phyloP scores from a whole-genome alignment of 257 asterid genomes.

The Oldenlandia corymbosa region DNA sequence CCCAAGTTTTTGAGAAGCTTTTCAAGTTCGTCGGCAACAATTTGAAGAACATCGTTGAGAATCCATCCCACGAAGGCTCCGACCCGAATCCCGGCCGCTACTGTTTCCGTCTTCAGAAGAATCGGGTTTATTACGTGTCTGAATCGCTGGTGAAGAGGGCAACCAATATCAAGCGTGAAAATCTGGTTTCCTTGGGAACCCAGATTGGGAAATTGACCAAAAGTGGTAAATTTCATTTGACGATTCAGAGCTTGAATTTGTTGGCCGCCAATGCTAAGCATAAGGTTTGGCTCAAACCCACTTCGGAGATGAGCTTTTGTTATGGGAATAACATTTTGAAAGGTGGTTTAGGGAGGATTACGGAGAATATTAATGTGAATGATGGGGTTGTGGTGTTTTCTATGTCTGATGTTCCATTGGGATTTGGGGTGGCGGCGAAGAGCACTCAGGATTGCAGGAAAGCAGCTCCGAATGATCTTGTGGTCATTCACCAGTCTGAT shows the following conservation, averaged over 20 bases:
- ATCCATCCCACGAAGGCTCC: conserved; percentile 81
- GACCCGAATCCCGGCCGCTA: conserved; percentile 62
- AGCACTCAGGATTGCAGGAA: conserved; percentile 77
- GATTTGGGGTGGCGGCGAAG: conserved; percentile 87
- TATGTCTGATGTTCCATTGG: conserved; percentile 82
- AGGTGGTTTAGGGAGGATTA: conserved; percentile 90
- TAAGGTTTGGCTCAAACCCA: conserved; percentile 88
- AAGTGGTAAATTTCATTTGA: conserved; percentile 57
- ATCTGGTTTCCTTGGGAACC: conserved; percentile 63
- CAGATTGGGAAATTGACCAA: conserved; percentile 82
- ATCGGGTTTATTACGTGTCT: conserved; percentile 75
- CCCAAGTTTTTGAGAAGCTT: conserved; percentile 72
- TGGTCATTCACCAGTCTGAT: conserved; percentile 77
- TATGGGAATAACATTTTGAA: conserved; percentile 83
- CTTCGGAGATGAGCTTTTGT: conserved; percentile 76
- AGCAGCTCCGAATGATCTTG: conserved; percentile 82
- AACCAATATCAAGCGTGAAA: conserved; percentile 80
- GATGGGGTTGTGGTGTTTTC: conserved; percentile 88
- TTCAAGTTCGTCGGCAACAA: conserved; percentile 84
- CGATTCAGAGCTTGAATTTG: conserved; percentile 55
- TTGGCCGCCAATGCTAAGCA: conserved; percentile 77
- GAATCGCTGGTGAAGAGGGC: conserved; percentile 81
- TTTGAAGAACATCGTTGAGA: conserved; percentile 66
- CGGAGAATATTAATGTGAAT: conserved; percentile 66
- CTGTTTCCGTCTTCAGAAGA: conserved; percentile 84